Evolutionary conservation across 1,139 yeast genomes (phyloP).

Genomic region (Candida sp.): DNA sequence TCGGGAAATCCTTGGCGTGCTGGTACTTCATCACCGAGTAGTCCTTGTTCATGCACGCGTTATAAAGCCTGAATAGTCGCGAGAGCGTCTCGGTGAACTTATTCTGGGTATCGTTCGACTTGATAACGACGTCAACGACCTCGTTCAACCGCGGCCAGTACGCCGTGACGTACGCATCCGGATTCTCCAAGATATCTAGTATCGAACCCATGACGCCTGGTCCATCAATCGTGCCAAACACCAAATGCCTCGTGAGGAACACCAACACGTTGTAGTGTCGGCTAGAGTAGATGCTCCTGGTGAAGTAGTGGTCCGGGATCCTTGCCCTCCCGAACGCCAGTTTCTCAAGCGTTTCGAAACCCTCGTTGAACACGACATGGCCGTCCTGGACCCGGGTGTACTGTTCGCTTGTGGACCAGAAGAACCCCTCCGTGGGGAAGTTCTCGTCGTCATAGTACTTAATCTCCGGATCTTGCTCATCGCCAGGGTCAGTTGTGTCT

Average conservation of each 20-base stretch:
- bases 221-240: neutral
- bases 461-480: conserved; percentile 8
- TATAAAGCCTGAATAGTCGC: conserved; percentile 12
- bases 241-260: conserved; percentile 8
- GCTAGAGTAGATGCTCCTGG: conserved; percentile 18
- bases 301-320: conserved; percentile 8
- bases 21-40: neutral
- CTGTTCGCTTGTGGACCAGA: neutral
- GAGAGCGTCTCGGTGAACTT: conserved; percentile 7
- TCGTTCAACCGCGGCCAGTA: neutral
- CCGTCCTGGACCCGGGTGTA: conserved; percentile 5
- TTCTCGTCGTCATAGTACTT: conserved; percentile 10
- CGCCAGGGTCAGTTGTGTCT: neutral
- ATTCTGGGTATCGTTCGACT: neutral
- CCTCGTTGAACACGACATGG: neutral
- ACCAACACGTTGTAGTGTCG: conserved; percentile 16
- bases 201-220: neutral
- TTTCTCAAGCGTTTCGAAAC: conserved; percentile 4
- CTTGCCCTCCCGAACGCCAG: conserved; percentile 4
- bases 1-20: neutral
- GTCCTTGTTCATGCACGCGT: conserved; percentile 6
- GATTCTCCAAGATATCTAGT: neutral
- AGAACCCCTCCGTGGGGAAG: conserved; percentile 10
- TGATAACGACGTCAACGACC: neutral
- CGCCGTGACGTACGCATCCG: neutral